Conservation (phyloP, 768 basidiomycete genomes). For the Mycena capillaripes region DNA sequence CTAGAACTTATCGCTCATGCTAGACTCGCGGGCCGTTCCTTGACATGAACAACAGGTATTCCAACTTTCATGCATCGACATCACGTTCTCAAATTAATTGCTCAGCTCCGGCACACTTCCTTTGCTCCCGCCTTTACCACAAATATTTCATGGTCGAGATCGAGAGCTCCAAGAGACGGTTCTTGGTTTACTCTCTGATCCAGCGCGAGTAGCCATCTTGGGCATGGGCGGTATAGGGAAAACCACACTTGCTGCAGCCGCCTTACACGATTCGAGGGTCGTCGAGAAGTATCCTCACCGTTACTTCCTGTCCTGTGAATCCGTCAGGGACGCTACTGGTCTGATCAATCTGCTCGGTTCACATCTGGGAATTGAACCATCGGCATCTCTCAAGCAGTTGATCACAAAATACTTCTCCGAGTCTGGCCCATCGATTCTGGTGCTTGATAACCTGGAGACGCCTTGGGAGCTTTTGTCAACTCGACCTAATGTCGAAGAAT, state of each 20-base stretch:
- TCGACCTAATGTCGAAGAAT: not conserved
- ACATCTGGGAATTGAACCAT: slow-evolving; percentile 5
- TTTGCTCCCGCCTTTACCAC: not conserved
- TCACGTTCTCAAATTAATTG: not conserved
- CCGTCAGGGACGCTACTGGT: not conserved
- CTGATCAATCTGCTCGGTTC: not conserved
- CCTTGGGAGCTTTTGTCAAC: not conserved
- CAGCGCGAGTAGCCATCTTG: not conserved
- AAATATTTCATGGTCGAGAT: not conserved
- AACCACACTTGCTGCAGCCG: not conserved
- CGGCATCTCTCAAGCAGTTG: not conserved
- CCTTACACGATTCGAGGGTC: not conserved
- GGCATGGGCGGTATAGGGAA: slow-evolving; percentile 10
- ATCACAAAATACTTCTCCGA: not conserved
- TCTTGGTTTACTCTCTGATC: not conserved
- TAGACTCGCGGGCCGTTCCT: not conserved
- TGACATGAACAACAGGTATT: slow-evolving; percentile 7
- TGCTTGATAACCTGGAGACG: not conserved
- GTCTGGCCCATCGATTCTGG: not conserved
- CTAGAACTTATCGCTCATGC: not conserved
- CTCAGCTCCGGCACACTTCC: not conserved
- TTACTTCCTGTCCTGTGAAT: slow-evolving; percentile 8
- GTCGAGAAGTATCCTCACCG: not conserved
- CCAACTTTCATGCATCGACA: not conserved
- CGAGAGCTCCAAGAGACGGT: not conserved